A percentile compares a stretch with the other conserved stretches of the same genome.
phyloP scores from a whole-genome alignment of 2,329 filamentous ascomycete genomes.

The Fusarium domesticum region DNA sequence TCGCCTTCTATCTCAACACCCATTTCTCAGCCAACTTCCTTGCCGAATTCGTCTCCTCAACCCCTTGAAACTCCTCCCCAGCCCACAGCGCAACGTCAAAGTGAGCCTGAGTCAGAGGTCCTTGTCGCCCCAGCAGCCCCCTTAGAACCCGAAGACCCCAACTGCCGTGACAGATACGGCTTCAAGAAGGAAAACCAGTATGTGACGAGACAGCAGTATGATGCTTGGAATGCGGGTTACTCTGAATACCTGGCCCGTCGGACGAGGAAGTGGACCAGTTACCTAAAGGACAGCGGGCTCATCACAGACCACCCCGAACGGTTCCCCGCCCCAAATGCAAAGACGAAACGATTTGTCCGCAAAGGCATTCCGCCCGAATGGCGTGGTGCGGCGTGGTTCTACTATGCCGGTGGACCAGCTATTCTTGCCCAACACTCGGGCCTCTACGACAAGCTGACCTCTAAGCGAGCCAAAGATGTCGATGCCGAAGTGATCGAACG shows the following conservation, averaged over 20 bases:
- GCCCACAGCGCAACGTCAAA: background rate
- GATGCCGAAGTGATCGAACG: constrained; percentile 91
- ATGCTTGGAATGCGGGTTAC: constrained; percentile 76
- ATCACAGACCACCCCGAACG: constrained; percentile 67
- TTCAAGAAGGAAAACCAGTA: constrained; percentile 87
- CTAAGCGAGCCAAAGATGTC: constrained; percentile 61
- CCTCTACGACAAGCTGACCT: constrained; percentile 69
- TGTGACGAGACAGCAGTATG: constrained; percentile 72
- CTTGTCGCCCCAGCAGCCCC: constrained; percentile 29
- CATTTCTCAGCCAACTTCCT: constrained; percentile 18
- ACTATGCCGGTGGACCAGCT: constrained; percentile 83
- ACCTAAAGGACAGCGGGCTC: constrained; percentile 74
- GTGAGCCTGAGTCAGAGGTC: constrained; percentile 16
- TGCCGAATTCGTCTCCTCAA: constrained; percentile 6
- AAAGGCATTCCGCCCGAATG: constrained; percentile 94
- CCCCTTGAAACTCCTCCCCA: constrained; percentile 6
- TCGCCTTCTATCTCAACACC: constrained; percentile 11
- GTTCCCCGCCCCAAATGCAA: constrained; percentile 77
- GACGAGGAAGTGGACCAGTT: constrained; percentile 74
- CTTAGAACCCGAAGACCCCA: constrained; percentile 46
- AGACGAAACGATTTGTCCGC: constrained; percentile 84
- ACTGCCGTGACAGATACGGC: constrained; percentile 75
- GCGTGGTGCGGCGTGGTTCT: constrained; percentile 96
- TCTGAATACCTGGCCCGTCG: constrained; percentile 70
- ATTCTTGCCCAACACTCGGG: constrained; percentile 73